Percentiles rank a stretch among this genome's conserved stretches.
These are phyloP conservation scores for Candida freyschussii DNA, from an alignment of 1,139 yeast species.

Conservation along the genomic window DNA sequence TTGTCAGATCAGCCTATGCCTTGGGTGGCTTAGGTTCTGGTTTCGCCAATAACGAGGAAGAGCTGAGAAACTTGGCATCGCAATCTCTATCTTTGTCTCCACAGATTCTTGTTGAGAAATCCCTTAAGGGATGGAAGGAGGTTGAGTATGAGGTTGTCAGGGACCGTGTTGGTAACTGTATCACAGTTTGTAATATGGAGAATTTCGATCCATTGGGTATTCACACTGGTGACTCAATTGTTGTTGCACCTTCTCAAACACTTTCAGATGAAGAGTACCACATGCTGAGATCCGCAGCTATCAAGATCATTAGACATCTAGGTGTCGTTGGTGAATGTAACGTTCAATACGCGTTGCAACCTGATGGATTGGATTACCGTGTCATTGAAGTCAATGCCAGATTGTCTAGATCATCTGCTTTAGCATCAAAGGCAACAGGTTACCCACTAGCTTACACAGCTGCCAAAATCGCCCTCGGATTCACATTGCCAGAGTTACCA, in stretches of 20 bases:
- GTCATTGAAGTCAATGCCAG: slow-evolving; percentile 98
- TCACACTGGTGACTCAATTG: slow-evolving; percentile 98
- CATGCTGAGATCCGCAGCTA: slow-evolving; percentile 96
- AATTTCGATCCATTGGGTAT: slow-evolving; percentile 97
- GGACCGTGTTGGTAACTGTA: slow-evolving; percentile 94
- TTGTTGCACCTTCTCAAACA: slow-evolving; percentile 98
- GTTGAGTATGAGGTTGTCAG: slow-evolving; percentile 98
- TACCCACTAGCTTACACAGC: slow-evolving; percentile 98
- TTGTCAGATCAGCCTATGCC: slow-evolving; percentile 96
- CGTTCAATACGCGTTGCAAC: slow-evolving; percentile 94
- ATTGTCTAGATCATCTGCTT: slow-evolving; percentile 93
- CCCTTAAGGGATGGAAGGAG: slow-evolving; percentile 98
- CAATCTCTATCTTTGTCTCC: slow-evolving; percentile 89
- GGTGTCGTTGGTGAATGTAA: slow-evolving; percentile 99
- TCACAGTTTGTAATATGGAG: slow-evolving; percentile 99
- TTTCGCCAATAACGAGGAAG: slow-evolving; percentile 78
- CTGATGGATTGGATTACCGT: slow-evolving; percentile 91
- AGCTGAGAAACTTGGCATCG: slow-evolving; percentile 79
- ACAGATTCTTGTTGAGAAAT: slow-evolving; percentile 93
- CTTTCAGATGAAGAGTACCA: slow-evolving; percentile 95
- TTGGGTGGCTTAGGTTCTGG: slow-evolving; percentile 99
- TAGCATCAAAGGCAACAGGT: slow-evolving; percentile 98
- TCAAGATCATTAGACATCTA: slow-evolving; percentile 92
- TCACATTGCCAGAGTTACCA: slow-evolving; percentile 90
- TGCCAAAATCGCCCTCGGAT: slow-evolving; percentile 93